Evolutionary conservation across 768 basidiomycete genomes (phyloP), one percentile per base, ranked within the genome.

Genomic region (Auricularia heimuer): DNA sequence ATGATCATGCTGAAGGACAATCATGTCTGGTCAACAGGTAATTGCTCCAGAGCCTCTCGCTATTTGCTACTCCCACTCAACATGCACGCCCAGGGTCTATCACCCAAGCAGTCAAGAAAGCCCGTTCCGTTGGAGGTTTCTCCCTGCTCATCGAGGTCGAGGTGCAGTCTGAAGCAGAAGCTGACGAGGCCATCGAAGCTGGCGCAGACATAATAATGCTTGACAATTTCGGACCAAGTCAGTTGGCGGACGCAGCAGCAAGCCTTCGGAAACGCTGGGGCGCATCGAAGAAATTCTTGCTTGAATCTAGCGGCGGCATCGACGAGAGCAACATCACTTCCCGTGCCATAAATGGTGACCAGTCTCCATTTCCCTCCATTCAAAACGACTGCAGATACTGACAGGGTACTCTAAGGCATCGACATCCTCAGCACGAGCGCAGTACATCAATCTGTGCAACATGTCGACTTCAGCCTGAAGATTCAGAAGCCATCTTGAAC

Each of bases 1-100:
- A 98, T 99, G 97, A 95, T 99, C 72, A 99, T 99, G 97, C 85
- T 99, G 71, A 98, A 98, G 76, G 97, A 99, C 71, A 99, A 99
- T 73, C 97, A 99, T 73, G 92, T 98, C 72, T 98, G 94, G 95
- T 96, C 94, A 3, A 90, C 88, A 54, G 94, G 94, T 88, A 71
- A 67, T 42, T 42, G 81, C 63, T 33, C n/a, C 61, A 65, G 54
- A 68, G 39, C 68, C 35, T 44, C 47, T 33, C 42, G 65, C 34
- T 18, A 29, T n/a, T 3, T 36, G 34, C 33, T 6, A 37, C 61
- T 44, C 60, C 3, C 21, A 11, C 4, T 24, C 54, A 36, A 47
- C 37, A 42, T 63, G 3, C 34, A 62, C 21, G 21, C 29, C 58
- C 45, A 78, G 94, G 95, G 35, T 97, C 94, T 8, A 97, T 98